These are phyloP conservation scores for Talaromyces sp. DNA, from an alignment of 2,329 filamentous ascomycete species.

Conservation along the genomic window DNA sequence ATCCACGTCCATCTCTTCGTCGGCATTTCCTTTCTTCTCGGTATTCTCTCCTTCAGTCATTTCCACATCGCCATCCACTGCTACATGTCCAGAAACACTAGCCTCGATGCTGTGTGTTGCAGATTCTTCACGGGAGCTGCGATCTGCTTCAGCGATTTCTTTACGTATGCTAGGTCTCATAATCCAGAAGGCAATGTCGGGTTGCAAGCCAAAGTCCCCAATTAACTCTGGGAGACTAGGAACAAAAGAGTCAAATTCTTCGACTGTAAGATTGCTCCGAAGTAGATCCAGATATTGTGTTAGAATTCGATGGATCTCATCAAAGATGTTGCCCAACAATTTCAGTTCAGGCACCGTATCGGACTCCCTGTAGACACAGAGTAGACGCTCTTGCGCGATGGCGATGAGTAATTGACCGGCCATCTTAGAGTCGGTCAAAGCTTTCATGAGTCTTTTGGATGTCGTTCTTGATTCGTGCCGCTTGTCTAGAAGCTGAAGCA, in stretches of 20 bases:
- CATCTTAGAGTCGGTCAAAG: slow-evolving; percentile 72
- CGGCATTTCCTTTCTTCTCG: slow-evolving; percentile 22
- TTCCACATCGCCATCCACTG: slow-evolving; percentile 36
- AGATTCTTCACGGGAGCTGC: slow-evolving; percentile 27
- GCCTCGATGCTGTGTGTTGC: slow-evolving; percentile 21
- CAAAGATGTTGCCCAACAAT: slow-evolving; percentile 78
- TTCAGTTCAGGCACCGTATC: slow-evolving; percentile 73
- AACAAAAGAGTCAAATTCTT: slow-evolving; percentile 74
- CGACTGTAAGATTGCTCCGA: slow-evolving; percentile 69
- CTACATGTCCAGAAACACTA: slow-evolving; percentile 24
- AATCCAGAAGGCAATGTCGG: slow-evolving; percentile 80
- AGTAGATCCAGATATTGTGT: slow-evolving; percentile 87
- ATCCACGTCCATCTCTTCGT: slow-evolving; percentile 36
- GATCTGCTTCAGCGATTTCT: slow-evolving; percentile 52
- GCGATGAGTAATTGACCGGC: slow-evolving; percentile 82
- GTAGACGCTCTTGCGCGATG: slow-evolving; percentile 83
- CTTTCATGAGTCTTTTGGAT: slow-evolving; percentile 74
- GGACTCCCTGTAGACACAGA: slow-evolving; percentile 75
- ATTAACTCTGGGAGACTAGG: slow-evolving; percentile 73
- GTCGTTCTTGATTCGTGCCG: slow-evolving; percentile 72
- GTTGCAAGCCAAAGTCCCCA: slow-evolving; percentile 72
- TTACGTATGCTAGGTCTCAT: slow-evolving; percentile 70
- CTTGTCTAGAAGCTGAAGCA: slow-evolving; percentile 76
- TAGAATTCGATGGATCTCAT: slow-evolving; percentile 83
- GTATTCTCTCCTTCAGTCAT: slow-evolving; percentile 27